Conservation (phyloP, 257 asterid genomes). For the Solanum gracilifrons region DNA sequence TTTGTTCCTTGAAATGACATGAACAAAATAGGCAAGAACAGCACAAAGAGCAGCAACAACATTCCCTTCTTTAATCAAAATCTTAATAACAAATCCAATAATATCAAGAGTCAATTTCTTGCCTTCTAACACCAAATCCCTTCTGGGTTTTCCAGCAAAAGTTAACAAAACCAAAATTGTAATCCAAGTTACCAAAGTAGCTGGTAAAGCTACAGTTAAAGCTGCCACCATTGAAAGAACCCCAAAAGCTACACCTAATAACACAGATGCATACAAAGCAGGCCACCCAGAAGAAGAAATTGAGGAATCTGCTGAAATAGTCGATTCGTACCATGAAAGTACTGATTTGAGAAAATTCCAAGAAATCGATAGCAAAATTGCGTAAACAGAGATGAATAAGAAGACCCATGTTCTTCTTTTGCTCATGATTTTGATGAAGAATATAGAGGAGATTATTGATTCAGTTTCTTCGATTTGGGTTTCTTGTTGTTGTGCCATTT, state of each 20-base stretch:
- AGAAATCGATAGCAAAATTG: conserved; percentile 51
- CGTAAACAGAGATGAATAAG: conserved; percentile 59
- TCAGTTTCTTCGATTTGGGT: neutral
- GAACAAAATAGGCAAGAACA: conserved; percentile 62
- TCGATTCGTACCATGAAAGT: conserved; percentile 44
- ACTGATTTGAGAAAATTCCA: conserved; percentile 72
- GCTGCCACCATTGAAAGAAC: conserved; percentile 77
- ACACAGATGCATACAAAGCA: conserved; percentile 59
- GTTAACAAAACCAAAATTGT: conserved; percentile 67
- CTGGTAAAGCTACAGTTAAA: conserved; percentile 79
- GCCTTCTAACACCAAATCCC: conserved; percentile 57
- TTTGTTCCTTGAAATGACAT: conserved; percentile 21
- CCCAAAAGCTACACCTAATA: conserved; percentile 65
- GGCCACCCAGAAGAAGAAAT: conserved; percentile 29
- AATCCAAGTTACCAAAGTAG: conserved; percentile 83
- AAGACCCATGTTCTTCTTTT: conserved; percentile 74
- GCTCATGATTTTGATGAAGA: conserved; percentile 47
- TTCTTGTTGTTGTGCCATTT: conserved; percentile 7
- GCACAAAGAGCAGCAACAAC: conserved; percentile 80
- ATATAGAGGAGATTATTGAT: conserved; percentile 1
- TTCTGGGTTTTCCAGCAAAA: conserved; percentile 72
- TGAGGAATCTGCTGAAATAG: conserved; percentile 12
- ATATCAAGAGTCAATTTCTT: conserved; percentile 81
- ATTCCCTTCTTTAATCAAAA: conserved; percentile 79
- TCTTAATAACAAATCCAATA: conserved; percentile 48